Conservation (phyloP, 129 eudicot genomes). For the Ambrosia trifida region DNA sequence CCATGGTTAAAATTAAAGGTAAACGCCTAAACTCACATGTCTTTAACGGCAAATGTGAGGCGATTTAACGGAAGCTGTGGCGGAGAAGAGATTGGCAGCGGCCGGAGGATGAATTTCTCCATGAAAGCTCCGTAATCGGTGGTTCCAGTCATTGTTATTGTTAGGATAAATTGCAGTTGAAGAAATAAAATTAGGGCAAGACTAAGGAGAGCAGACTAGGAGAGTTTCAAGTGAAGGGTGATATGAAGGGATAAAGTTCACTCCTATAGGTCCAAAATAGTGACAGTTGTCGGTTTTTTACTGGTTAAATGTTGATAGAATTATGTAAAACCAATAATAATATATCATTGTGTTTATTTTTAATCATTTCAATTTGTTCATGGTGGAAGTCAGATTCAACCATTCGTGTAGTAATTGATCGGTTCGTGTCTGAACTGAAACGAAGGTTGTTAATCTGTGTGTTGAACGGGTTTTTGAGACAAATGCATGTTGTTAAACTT, state of each 20-base stretch:
- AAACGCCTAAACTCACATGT: conserved; percentile 61
- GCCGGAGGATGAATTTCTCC: conserved; percentile 58
- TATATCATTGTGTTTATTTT: not conserved
- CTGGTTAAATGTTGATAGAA: not conserved
- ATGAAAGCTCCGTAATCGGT: conserved; percentile 78
- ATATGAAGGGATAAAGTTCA: conserved; percentile 9
- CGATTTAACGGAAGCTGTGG: conserved; percentile 52
- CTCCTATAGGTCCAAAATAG: not conserved
- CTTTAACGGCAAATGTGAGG: conserved; percentile 91
- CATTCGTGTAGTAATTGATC: not conserved
- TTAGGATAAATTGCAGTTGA: not conserved
- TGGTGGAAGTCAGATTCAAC: not conserved
- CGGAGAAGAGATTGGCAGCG: conserved; percentile 33
- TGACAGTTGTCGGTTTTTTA: conserved; percentile 8
- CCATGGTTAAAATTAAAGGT: not conserved
- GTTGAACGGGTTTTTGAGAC: too few relatives aligned
- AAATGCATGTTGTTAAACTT: too few relatives aligned
- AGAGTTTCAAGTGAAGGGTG: not conserved
- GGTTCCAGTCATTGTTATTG: conserved; percentile 32
- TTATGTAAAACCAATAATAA: not conserved
- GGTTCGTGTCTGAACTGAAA: not conserved
- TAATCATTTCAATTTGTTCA: not conserved
- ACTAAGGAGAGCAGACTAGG: not conserved
- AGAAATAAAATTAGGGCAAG: conserved; percentile 26
- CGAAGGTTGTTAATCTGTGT: too few relatives aligned